Evolutionary conservation across 306 rosid species (phyloP), one percentile per base, ranked within the genome.

Genomic region (Inga laurina): DNA sequence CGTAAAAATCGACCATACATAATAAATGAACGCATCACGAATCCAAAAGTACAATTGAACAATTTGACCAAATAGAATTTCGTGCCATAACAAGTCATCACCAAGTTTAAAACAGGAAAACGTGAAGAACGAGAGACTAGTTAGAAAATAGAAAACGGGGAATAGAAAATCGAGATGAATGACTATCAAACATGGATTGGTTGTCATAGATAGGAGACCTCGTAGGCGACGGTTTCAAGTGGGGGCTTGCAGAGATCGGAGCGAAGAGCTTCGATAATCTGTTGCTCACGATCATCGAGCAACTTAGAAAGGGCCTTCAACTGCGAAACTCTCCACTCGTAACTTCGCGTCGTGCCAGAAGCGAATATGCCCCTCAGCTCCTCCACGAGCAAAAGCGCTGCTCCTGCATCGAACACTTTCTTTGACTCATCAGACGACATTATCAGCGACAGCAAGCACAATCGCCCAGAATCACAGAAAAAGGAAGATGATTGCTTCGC

Each of bases 191-290:
- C 1, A 48, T 30, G 27, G 4, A 61, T 34, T 46, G 19, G 14
- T 65, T 27, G 54, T 19, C 4, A 80, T 41, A 54, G 3, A 52
- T 14, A 27, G 73, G 41, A 21, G 72, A 93, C 98, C 98, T 93
- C 98, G 22, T 90, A 89, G 37, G 62, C 70, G 24, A 84, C 67
- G 46, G 97, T 57, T 86, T 94, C 98, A 16, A 90, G 70, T 0
- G 90, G 91, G 4, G 97, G 98, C 85, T 94, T 93, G 24, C 65
- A 73, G 77, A 88, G 59, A 62, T 88, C 91, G 22, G 71, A 48
- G 71, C 6, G 52, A 10, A 88, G 84, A 67, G 89, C 88, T 5
- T 88, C 89, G 3, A 84, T 21, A 19, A 86, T 82, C 49, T 65
- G 22, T 10, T 34, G 65, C 57, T 88, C 89, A 3, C 66, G 49